Percentiles rank a stretch among this genome's conserved stretches.
Conservation (phyloP, 768 basidiomycete genomes). For the Trametes elegans region DNA sequence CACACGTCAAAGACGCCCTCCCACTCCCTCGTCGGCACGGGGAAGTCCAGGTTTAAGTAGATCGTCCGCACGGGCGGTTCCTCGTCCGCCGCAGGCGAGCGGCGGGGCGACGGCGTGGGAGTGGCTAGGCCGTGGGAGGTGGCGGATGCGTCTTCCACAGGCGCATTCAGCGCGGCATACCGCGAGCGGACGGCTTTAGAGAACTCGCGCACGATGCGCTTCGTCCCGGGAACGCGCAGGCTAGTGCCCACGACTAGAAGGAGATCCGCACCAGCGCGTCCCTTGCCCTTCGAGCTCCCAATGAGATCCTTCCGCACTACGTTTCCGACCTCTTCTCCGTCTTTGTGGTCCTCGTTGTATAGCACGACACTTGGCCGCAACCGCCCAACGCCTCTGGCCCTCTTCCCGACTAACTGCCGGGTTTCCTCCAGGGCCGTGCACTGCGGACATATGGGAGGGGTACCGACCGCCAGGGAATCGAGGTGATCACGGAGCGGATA, state of each 20-base stretch:
- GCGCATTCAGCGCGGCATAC: conserved; percentile 31
- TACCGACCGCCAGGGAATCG: conserved; percentile 55
- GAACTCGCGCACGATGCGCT: conserved; percentile 87
- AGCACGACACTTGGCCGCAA: conserved; percentile 86
- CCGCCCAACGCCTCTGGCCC: conserved; percentile 74
- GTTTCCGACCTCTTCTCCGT: conserved; percentile 85
- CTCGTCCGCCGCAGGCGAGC: conserved; percentile 40
- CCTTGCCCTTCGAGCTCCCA: conserved; percentile 58
- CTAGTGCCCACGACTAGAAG: conserved; percentile 90
- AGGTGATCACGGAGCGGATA: conserved; percentile 65
- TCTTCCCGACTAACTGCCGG: conserved; percentile 72
- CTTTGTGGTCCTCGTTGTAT: conserved; percentile 86
- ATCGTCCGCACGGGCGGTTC: conserved; percentile 61
- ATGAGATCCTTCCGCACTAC: conserved; percentile 80
- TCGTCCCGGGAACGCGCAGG: conserved; percentile 86
- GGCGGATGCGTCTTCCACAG: conserved; percentile 31
- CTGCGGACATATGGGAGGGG: conserved; percentile 74
- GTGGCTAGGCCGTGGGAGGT: conserved; percentile 32
- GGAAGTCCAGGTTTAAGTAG: conserved; percentile 86
- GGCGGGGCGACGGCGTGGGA: conserved; percentile 49
- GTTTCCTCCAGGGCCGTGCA: conserved; percentile 69
- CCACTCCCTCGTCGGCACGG: conserved; percentile 83
- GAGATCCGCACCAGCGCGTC: conserved; percentile 73
- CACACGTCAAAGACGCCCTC: conserved; percentile 88
- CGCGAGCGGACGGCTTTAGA: conserved; percentile 70